Conservation (phyloP, 192 early-diverging fungal genomes). For the Umbelopsis isabellina region DNA sequence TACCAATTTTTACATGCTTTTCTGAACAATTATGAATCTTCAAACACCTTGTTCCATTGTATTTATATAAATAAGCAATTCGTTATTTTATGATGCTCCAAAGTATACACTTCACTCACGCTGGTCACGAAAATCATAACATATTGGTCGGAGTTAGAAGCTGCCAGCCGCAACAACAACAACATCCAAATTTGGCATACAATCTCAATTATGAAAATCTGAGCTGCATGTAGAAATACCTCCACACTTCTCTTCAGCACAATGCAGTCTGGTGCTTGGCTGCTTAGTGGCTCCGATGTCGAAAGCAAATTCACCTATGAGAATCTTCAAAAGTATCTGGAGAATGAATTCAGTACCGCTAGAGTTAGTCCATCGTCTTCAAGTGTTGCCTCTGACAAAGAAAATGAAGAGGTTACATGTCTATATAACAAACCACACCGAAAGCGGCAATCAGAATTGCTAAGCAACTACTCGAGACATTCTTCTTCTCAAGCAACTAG, state of each 20-base stretch:
- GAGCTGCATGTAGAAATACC: neutral
- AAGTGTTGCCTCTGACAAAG: neutral
- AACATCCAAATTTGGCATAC: conserved; percentile 21
- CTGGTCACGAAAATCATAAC: too few species aligned
- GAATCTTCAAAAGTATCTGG: neutral
- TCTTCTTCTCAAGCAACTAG: neutral
- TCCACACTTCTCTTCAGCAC: neutral
- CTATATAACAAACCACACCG: conserved; percentile 14
- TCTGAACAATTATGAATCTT: too few species aligned
- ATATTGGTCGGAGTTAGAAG: too few species aligned
- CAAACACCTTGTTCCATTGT: too few species aligned
- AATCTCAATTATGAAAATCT: conserved; percentile 4
- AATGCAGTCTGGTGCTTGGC: neutral
- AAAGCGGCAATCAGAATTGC: neutral
- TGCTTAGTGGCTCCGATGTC: neutral
- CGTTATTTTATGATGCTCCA: too few species aligned
- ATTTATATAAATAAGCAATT: too few species aligned
- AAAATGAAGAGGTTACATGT: neutral
- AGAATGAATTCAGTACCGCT: neutral
- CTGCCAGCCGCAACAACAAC: conserved; percentile 11
- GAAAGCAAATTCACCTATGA: neutral
- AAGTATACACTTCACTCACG: too few species aligned
- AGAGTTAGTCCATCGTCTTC: neutral
- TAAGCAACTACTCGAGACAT: neutral
- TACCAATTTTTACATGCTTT: too few species aligned